These are phyloP conservation scores for Rhytidhysteron rufulum DNA, from an alignment of 2,329 filamentous ascomycete genomes.

Conservation along the genomic window DNA sequence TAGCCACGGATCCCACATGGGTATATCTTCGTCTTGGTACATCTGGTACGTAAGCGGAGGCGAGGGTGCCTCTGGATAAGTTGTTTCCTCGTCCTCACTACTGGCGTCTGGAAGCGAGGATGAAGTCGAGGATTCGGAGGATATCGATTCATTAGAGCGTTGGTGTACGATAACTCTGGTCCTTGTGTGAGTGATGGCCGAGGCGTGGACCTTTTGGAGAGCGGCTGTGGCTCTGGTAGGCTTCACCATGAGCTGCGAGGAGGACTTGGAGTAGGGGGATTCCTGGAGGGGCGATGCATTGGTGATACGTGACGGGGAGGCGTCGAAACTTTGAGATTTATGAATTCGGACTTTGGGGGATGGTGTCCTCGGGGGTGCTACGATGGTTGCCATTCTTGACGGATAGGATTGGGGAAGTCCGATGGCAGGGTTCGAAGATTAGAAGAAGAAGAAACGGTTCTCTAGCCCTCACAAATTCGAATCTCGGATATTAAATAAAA, in stretches of 20 bases:
- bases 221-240: constrained; percentile 18
- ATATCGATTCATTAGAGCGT: background rate
- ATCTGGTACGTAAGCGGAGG: background rate
- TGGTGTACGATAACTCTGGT: background rate
- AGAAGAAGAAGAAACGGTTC: too few relatives aligned
- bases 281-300: constrained; percentile 26
- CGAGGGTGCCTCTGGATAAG: background rate
- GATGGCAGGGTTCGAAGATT: too few relatives aligned
- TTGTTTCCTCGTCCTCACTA: background rate
- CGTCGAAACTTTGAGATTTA: constrained; percentile 33
- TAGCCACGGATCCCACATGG: constrained; percentile 26
- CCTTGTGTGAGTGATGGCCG: background rate
- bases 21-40: background rate
- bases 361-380: constrained; percentile 26
- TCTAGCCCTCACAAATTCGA: too few relatives aligned
- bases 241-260: constrained; percentile 19
- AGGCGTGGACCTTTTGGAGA: constrained; percentile 4
- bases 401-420: too few relatives aligned
- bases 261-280: constrained; percentile 33
- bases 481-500: background rate
- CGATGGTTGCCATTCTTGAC: background rate
- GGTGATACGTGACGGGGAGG: constrained; percentile 25
- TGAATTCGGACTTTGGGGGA: constrained; percentile 33
- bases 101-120: background rate
- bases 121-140: background rate